Percentiles rank a stretch among this genome's conserved stretches.
Evolutionary conservation across 2,329 filamentous ascomycete species (phyloP).

Genomic region (Colletotrichum sojae): DNA sequence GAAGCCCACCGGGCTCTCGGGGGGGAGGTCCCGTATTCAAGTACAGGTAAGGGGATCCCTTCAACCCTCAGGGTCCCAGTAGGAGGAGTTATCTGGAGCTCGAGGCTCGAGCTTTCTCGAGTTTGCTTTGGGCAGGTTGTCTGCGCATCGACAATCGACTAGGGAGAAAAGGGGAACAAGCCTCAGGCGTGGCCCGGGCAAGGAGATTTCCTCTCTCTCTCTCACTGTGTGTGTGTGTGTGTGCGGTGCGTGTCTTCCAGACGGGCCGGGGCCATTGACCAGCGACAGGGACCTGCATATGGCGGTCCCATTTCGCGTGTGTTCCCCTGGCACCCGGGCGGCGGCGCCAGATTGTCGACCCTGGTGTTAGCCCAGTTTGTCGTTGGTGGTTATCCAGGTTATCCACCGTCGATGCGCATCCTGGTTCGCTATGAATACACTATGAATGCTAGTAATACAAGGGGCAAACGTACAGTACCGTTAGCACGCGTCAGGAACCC

Average conservation of each 20-base stretch:
- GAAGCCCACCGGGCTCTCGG: not conserved
- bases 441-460: slow-evolving; percentile 9
- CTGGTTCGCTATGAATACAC: not conserved
- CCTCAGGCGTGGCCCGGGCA: slow-evolving; percentile 39
- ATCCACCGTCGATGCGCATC: slow-evolving; percentile 19
- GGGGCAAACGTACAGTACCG: slow-evolving; percentile 5
- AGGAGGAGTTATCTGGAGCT: slow-evolving; percentile 2
- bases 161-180: slow-evolving; percentile 41
- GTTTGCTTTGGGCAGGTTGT: slow-evolving; percentile 26
- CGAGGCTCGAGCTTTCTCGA: slow-evolving; percentile 32
- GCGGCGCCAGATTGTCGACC: slow-evolving; percentile 32
- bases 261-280: not conserved
- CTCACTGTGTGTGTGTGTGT: too few species aligned
- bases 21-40: slow-evolving; percentile 37
- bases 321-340: slow-evolving; percentile 38
- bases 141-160: slow-evolving; percentile 40
- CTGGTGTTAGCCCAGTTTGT: slow-evolving; percentile 35
- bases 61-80: not conserved
- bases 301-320: slow-evolving; percentile 34
- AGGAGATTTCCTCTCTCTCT: slow-evolving; percentile 30
- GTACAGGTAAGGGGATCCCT: slow-evolving; percentile 12
- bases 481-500: not conserved
- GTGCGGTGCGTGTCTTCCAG: not conserved
- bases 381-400: slow-evolving; percentile 25
- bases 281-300: slow-evolving; percentile 30